Evolutionary conservation across 2,329 filamentous ascomycete genomes (phyloP).

Genomic region (Uncinocarpus reesii): DNA sequence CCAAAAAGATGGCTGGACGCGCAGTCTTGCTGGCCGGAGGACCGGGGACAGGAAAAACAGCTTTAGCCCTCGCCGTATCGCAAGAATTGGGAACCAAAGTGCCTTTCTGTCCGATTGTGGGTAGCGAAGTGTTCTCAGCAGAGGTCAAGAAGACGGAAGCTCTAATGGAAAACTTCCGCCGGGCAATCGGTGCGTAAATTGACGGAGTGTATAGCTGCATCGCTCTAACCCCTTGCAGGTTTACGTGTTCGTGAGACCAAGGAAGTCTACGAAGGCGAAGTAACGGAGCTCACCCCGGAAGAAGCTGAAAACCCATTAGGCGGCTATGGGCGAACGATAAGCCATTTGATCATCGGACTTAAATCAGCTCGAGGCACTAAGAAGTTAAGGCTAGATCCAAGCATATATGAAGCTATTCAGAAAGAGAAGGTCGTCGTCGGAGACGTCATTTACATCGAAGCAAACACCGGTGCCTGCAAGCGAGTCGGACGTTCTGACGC

Average conservation of each 20-base stretch:
- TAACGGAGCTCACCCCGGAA: constrained; percentile 93
- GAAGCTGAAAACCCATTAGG: constrained; percentile 96
- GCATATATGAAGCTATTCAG: constrained; percentile 98
- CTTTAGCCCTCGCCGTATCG: constrained; percentile 85
- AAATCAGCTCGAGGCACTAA: constrained; percentile 96
- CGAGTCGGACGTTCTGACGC: constrained; percentile 91
- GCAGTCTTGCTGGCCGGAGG: constrained; percentile 89
- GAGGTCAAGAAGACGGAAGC: constrained; percentile 99
- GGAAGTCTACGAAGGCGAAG: constrained; percentile 97
- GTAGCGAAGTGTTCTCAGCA: constrained; percentile 93
- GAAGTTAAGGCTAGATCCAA: constrained; percentile 91
- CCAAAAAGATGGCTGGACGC: constrained; percentile 94
- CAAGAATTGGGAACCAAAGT: constrained; percentile 97
- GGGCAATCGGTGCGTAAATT: constrained; percentile 65
- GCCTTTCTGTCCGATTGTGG: constrained; percentile 95
- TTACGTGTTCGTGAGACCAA: constrained; percentile 97
- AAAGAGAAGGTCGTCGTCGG: constrained; percentile 94
- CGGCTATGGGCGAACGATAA: constrained; percentile 95
- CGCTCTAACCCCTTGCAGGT: constrained; percentile 31
- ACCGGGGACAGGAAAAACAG: constrained; percentile 94
- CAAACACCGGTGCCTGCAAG: constrained; percentile 97
- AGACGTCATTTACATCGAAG: constrained; percentile 98
- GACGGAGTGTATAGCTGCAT: neutral
- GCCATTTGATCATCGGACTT: constrained; percentile 83
- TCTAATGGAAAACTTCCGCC: constrained; percentile 96